Evolutionary conservation across 2,329 filamentous ascomycete genomes (phyloP).

Genomic region (Xylariaceae sp.): DNA sequence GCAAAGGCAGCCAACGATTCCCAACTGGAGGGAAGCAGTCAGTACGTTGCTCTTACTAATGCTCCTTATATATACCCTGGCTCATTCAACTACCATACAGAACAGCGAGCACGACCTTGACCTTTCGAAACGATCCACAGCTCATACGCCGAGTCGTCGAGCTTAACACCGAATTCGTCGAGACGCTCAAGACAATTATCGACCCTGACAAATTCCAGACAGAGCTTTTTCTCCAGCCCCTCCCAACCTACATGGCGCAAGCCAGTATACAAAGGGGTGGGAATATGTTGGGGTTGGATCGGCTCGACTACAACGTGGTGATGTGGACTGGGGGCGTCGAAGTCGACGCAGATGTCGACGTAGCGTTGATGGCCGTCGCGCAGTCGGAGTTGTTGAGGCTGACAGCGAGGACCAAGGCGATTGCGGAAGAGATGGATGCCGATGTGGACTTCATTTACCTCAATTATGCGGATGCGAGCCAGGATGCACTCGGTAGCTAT

Average conservation of each 20-base stretch:
- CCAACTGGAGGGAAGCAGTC: conserved; percentile 8
- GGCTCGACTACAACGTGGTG: conserved; percentile 13
- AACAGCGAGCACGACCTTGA: conserved; percentile 14
- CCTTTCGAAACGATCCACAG: conserved; percentile 16
- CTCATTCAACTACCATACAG: conserved; percentile 9
- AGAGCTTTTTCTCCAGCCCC: conserved; percentile 18
- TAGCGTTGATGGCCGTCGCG: conserved; percentile 11
- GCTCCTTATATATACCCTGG: background rate
- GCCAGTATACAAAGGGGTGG: conserved; percentile 15
- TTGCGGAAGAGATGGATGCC: conserved; percentile 15
- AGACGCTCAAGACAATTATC: conserved; percentile 12
- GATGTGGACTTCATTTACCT: conserved; percentile 27
- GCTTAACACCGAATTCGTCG: conserved; percentile 11
- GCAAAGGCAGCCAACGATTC: conserved; percentile 16
- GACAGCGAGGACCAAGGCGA: conserved; percentile 13
- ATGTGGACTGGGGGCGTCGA: conserved; percentile 17
- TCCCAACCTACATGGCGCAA: conserved; percentile 17
- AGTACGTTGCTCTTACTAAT: conserved; percentile 8
- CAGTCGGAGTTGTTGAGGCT: conserved; percentile 11
- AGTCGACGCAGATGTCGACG: conserved; percentile 7
- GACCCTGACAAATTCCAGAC: conserved; percentile 14
- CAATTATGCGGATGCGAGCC: conserved; percentile 27
- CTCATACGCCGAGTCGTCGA: conserved; percentile 13
- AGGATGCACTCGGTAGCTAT: conserved; percentile 26
- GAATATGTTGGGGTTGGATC: conserved; percentile 24